Evolutionary conservation across 2,329 filamentous ascomycete species (phyloP).

Genomic region (Didymella keratinophila): DNA sequence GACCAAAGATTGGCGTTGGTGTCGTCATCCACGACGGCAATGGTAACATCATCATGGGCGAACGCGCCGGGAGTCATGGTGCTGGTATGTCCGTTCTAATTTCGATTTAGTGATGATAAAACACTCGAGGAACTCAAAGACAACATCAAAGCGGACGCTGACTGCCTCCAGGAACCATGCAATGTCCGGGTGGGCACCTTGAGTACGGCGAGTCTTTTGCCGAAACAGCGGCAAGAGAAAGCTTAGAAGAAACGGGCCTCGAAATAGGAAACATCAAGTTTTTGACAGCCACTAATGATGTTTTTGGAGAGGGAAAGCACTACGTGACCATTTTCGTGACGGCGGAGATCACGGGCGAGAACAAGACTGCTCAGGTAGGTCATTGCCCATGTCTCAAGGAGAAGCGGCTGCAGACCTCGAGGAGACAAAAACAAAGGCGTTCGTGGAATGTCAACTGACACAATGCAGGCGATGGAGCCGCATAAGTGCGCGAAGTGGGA

Average conservation of each 20-base stretch:
- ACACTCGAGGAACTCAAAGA: no score
- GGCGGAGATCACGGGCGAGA: slow-evolving; percentile 59
- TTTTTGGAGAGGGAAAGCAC: slow-evolving; percentile 71
- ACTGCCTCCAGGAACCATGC: slow-evolving; percentile 61
- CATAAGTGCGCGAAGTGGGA: slow-evolving; percentile 65
- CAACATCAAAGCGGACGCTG: background rate
- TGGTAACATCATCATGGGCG: slow-evolving; percentile 58
- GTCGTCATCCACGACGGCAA: slow-evolving; percentile 56
- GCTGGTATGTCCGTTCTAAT: slow-evolving; percentile 44
- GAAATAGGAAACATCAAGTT: slow-evolving; percentile 61
- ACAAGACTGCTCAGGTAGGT: slow-evolving; percentile 63
- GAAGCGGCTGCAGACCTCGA: background rate
- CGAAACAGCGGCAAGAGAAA: slow-evolving; percentile 71
- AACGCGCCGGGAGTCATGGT: slow-evolving; percentile 58
- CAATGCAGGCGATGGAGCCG: slow-evolving; percentile 52
- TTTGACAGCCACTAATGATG: slow-evolving; percentile 70
- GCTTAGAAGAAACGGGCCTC: slow-evolving; percentile 72
- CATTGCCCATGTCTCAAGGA: background rate
- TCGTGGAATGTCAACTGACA: slow-evolving; percentile 7
- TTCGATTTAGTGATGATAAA: background rate
- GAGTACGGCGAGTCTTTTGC: slow-evolving; percentile 72
- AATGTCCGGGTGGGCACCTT: slow-evolving; percentile 78
- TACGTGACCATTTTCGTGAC: slow-evolving; percentile 77
- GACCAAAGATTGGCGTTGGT: slow-evolving; percentile 57
- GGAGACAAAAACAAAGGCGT: background rate